Evolutionary conservation across 768 basidiomycete genomes (phyloP), one percentile per base, ranked within the genome.

Genomic region (Boletus rubroflammeus): DNA sequence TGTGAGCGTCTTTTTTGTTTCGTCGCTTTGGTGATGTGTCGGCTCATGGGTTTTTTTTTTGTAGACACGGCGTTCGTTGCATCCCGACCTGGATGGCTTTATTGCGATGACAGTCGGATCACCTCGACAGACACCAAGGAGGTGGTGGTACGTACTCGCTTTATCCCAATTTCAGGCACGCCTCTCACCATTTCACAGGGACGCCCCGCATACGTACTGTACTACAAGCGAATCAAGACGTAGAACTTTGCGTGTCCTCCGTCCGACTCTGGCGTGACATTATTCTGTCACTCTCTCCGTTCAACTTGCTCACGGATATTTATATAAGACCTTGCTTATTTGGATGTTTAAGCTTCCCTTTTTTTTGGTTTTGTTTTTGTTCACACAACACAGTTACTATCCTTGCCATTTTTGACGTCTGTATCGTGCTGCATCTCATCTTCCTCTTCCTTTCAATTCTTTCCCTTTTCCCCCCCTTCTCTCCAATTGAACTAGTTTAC

Each of bases 71-170:
- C 97, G 19, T 94, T 85, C 64, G 84, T 99, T 48, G 82, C 90
- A 34, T 92, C 89, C 15, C 79, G 86, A 50, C 87, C 89, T 32
- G 85, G 89, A 35, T 99, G 97, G 97, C 73, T 86, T 67, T 91
- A 91, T 64, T 95, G 93, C 67, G 94, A 97, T 64, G 96, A 98
- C 69, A 94, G 93, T 63, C 89, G 88, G 62, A 79, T 98, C 55
- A 83, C 83, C 46, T 65, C 78, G 41, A 84, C 83, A 28, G 84
- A 91, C 49, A 75, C 85, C 45, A 88, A 82, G 64, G 87, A 94
- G 67, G 88, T 97, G 6, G 88, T 93, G 48, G 92, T 95, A 64
- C 61, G 89, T 77, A 6, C 67, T 25, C 10, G 19, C 8, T 26
- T n/a, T 43, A 15, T 29, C n/a, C 13, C 17, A 8, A 13, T 39